Evolutionary conservation across 257 asterid species (phyloP).

Genomic region (Plantago elongata): DNA sequence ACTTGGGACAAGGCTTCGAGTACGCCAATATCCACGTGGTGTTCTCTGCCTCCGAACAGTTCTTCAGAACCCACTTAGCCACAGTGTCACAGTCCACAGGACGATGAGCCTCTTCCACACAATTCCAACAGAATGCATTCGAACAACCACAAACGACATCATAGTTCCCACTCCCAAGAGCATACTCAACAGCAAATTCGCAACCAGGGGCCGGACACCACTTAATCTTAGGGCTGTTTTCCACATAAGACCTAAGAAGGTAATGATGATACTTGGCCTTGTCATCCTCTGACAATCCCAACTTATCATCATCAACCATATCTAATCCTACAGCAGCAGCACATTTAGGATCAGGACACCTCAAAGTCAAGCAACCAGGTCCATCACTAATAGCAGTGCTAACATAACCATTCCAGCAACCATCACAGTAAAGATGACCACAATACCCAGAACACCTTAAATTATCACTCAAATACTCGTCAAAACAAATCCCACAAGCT

Average conservation of each 20-base stretch:
- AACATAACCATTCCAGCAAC: slow-evolving; percentile 85
- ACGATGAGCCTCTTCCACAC: slow-evolving; percentile 27
- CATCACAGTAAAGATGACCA: slow-evolving; percentile 75
- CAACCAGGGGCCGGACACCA: slow-evolving; percentile 99
- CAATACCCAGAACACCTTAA: slow-evolving; percentile 61
- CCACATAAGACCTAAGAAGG: slow-evolving; percentile 68
- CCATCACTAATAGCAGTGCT: slow-evolving; percentile 75
- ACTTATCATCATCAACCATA: slow-evolving; percentile 50
- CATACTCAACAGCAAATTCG: slow-evolving; percentile 79
- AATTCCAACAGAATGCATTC: slow-evolving; percentile 81
- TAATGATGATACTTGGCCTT: slow-evolving; percentile 57
- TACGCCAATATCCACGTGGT: slow-evolving; percentile 70
- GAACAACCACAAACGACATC: slow-evolving; percentile 81
- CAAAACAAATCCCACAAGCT: slow-evolving; percentile 92
- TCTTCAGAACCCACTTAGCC: slow-evolving; percentile 27
- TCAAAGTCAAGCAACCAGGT: slow-evolving; percentile 84
- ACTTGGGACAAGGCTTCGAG: slow-evolving; percentile 96
- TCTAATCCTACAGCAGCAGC: slow-evolving; percentile 72
- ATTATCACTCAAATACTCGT: slow-evolving; percentile 42
- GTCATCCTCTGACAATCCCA: slow-evolving; percentile 50
- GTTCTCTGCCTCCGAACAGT: slow-evolving; percentile 25
- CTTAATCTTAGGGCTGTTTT: slow-evolving; percentile 83
- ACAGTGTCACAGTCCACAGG: slow-evolving; percentile 35
- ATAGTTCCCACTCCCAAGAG: slow-evolving; percentile 76
- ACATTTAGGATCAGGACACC: slow-evolving; percentile 92